Percentiles rank a stretch among this genome's conserved stretches.
Conservation (phyloP, 768 basidiomycete species). For the Hericium erinaceus region DNA sequence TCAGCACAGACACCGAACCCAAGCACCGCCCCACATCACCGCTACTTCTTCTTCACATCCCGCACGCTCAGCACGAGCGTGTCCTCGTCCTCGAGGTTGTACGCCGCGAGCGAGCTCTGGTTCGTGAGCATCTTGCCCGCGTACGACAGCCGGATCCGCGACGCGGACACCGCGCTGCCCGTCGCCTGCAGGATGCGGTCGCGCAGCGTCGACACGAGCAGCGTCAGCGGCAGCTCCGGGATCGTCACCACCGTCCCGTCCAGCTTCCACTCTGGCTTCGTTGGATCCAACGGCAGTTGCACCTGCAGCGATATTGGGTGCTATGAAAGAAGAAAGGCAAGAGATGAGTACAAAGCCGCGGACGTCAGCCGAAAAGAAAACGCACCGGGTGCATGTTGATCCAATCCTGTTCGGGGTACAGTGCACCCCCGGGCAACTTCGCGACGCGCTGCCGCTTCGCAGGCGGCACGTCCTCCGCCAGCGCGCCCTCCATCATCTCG, state of each 20-base stretch:
- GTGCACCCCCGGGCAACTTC: conserved; percentile 73
- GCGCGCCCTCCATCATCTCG: conserved; percentile 57
- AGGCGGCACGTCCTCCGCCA: conserved; percentile 54
- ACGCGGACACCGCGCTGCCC: conserved; percentile 72
- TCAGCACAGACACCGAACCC: background rate
- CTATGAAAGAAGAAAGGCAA: conserved; percentile 22
- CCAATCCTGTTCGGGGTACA: conserved; percentile 89
- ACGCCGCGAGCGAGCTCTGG: conserved; percentile 70
- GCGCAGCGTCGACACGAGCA: conserved; percentile 81
- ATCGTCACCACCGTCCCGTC: conserved; percentile 73
- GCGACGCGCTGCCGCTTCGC: conserved; percentile 84
- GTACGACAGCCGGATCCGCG: conserved; percentile 72
- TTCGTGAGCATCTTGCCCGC: conserved; percentile 83
- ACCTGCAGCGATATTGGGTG: conserved; percentile 82
- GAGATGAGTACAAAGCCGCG: background rate
- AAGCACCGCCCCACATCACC: background rate
- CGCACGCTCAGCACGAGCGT: conserved; percentile 67
- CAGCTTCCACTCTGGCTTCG: conserved; percentile 90
- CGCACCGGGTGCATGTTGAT: conserved; percentile 77
- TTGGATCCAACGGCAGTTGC: conserved; percentile 73
- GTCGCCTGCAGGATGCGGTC: conserved; percentile 78
- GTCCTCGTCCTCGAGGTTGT: conserved; percentile 92
- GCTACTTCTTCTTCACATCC: conserved; percentile 60
- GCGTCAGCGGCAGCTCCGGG: conserved; percentile 73
- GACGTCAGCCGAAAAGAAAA: conserved; percentile 8